Evolutionary conservation across 352 stramenopile genomes (phyloP).

Genomic region (Pythium sp.): DNA sequence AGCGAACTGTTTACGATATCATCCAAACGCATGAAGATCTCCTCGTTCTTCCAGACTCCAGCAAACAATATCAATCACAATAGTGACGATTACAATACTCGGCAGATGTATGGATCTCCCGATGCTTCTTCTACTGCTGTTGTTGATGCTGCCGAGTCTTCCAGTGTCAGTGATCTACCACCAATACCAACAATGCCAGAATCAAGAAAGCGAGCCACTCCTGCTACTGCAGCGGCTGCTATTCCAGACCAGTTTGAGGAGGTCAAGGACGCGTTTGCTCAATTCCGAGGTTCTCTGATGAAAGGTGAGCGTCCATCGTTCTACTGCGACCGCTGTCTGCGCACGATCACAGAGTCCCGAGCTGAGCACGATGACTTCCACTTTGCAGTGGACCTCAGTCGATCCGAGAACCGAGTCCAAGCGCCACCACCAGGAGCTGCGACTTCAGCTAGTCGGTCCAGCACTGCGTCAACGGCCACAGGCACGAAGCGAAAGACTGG

Average conservation of each 20-base stretch:
- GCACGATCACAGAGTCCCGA: conserved; percentile 28
- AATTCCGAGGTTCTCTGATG: conserved; percentile 15
- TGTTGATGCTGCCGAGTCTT: not conserved
- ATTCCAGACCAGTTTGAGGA: not conserved
- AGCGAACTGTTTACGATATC: conserved; percentile 9
- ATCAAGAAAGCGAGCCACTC: not conserved
- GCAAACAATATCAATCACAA: not conserved
- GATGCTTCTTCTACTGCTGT: not conserved
- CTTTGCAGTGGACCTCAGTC: conserved; percentile 46
- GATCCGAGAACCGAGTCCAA: conserved; percentile 22
- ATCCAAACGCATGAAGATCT: conserved; percentile 58
- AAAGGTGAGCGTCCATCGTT: conserved; percentile 13
- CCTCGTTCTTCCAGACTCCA: conserved; percentile 39
- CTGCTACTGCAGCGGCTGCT: not conserved
- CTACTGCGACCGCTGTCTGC: conserved; percentile 39
- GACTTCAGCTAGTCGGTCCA: not conserved
- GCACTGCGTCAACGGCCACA: too few relatives aligned
- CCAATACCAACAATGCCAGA: not conserved
- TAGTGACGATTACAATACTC: not conserved
- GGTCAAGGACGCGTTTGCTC: conserved; percentile 11
- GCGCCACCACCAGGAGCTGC: conserved; percentile 13
- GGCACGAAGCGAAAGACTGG: conserved; percentile 29
- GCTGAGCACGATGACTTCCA: conserved; percentile 60
- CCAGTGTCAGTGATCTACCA: not conserved
- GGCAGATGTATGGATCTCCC: not conserved